phyloP scores from a whole-genome alignment of 208 protist genomes.

The Trypanosoma vivax region DNA sequence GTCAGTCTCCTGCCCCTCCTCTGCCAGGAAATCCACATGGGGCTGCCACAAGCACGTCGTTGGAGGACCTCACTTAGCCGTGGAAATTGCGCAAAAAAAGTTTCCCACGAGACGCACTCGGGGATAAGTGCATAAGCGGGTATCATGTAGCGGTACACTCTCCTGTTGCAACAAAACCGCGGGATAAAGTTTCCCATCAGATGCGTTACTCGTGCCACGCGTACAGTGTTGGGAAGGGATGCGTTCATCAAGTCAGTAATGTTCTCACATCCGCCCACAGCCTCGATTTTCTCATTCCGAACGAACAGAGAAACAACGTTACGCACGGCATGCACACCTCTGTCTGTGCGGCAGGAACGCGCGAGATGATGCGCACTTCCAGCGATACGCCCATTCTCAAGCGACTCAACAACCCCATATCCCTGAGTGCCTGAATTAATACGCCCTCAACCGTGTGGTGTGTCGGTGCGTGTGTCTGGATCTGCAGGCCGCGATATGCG shows the following conservation, averaged over 20 bases:
- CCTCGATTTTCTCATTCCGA: conserved; percentile 20
- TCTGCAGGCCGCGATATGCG: conserved; percentile 65
- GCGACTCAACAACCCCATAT: conserved; percentile 40
- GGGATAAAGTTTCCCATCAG: conserved; percentile 72
- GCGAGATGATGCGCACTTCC: conserved; percentile 52
- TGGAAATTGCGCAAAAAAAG: conserved; percentile 12
- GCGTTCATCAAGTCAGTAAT: conserved; percentile 31
- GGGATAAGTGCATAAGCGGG: conserved; percentile 70
- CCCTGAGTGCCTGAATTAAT: conserved; percentile 60
- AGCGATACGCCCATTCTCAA: conserved; percentile 30
- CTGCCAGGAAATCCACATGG: conserved; percentile 6
- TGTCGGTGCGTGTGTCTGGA: conserved; percentile 69
- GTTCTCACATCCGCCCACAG: conserved; percentile 20
- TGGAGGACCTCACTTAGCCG: background rate
- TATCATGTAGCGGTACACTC: conserved; percentile 78
- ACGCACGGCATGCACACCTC: conserved; percentile 75
- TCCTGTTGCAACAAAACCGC: conserved; percentile 62
- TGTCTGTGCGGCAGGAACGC: conserved; percentile 77
- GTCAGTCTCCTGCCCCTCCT: conserved; percentile 8
- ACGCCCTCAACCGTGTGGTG: conserved; percentile 80
- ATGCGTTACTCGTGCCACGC: conserved; percentile 39
- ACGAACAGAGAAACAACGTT: conserved; percentile 78
- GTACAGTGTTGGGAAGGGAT: conserved; percentile 31
- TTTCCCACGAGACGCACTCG: conserved; percentile 53
- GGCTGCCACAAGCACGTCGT: background rate